A percentile compares a stretch with the other conserved stretches of the same genome.
phyloP scores from a whole-genome alignment of 441 rosid species.

The Isatis lusitanica region DNA sequence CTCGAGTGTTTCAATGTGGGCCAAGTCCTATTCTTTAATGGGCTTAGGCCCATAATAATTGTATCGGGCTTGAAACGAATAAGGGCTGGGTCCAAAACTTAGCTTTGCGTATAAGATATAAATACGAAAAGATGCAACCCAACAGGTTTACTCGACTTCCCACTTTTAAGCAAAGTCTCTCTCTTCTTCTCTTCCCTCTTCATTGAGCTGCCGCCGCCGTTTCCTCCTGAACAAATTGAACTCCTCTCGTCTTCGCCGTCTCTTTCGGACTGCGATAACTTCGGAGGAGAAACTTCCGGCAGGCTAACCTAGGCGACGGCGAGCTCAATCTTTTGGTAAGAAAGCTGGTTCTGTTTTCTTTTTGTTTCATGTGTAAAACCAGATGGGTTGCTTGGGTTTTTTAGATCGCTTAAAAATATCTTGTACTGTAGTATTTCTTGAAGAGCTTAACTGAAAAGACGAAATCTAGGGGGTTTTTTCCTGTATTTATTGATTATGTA shows the following conservation, averaged over 20 bases:
- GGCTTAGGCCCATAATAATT: background rate
- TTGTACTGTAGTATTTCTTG: background rate
- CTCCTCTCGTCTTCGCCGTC: conserved; percentile 23
- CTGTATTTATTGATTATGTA: background rate
- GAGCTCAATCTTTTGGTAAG: conserved; percentile 21
- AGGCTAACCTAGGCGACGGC: conserved; percentile 15
- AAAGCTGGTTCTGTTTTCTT: background rate
- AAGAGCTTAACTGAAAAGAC: background rate
- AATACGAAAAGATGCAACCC: background rate
- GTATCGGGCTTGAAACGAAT: background rate
- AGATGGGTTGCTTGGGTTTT: conserved; percentile 7
- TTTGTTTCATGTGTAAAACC: background rate
- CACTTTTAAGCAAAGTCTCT: conserved; percentile 14
- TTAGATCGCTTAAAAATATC: background rate
- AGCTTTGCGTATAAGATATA: background rate
- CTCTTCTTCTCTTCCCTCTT: conserved; percentile 12
- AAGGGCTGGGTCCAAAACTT: conserved; percentile 7
- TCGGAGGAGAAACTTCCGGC: conserved; percentile 7
- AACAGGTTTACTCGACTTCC: conserved; percentile 28
- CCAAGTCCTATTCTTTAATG: background rate
- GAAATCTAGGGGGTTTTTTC: background rate
- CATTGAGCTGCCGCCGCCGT: conserved; percentile 39
- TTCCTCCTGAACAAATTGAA: conserved; percentile 29
- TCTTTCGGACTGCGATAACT: conserved; percentile 12
- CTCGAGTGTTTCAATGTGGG: conserved; percentile 15